Evolutionary conservation across 257 asterid species (phyloP).

Genomic region (Ophiorrhiza pumila): DNA sequence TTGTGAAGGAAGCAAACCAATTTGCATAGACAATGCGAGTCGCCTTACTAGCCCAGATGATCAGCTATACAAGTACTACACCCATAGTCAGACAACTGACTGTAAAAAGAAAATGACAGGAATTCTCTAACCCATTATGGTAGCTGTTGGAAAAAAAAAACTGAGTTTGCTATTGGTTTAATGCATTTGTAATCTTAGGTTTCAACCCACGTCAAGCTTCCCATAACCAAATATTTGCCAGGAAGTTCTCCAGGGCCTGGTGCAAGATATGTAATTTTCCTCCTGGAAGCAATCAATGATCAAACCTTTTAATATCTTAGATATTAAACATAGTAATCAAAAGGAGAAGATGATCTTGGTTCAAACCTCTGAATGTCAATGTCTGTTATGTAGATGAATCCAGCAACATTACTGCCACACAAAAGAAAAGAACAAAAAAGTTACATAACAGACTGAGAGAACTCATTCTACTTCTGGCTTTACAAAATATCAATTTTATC

Average conservation of each 20-base stretch:
- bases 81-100: neutral
- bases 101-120: neutral
- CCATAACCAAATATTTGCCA: constrained; percentile 70
- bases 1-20: neutral
- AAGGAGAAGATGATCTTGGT: constrained; percentile 8
- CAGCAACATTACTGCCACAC: constrained; percentile 74
- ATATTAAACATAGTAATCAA: neutral
- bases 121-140: no score
- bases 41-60: neutral
- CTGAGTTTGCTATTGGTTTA: neutral
- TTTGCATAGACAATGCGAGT: neutral
- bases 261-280: constrained; percentile 76
- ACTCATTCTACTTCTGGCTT: neutral
- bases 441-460: constrained; percentile 14
- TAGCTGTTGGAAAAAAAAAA: neutral
- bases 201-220: constrained; percentile 88
- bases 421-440: constrained; percentile 9
- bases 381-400: constrained; percentile 90
- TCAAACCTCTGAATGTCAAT: constrained; percentile 71
- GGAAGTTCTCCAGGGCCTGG: constrained; percentile 94
- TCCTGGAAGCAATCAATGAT: constrained; percentile 39
- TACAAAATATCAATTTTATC: neutral
- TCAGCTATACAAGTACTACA: neutral
- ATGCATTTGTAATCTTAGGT: constrained; percentile 24
- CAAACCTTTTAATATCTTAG: neutral